Base-by-base conservation (phyloP, 345 rosid species). In the Syzygium oleosum region DNA sequence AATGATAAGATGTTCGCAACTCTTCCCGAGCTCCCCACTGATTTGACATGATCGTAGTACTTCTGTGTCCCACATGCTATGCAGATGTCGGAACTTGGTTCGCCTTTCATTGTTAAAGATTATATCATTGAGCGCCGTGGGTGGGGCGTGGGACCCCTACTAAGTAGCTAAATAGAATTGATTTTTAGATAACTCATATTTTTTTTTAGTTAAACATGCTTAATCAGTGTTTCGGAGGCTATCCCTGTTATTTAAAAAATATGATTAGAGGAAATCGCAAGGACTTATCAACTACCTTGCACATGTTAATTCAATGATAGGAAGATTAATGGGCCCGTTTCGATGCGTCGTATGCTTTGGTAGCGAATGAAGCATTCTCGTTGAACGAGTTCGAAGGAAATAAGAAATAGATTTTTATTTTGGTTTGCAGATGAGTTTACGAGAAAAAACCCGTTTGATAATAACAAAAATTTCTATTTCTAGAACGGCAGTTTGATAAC, bases 271-370 rank as follows among this genome's bases (percentile, higher is more conserved):
- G 2, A 68, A 34, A 34, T 7, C 5, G 25, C 14, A 34, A 6
- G 13, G 6, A 1, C 25, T 73, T 17, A 1, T 34, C 80, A 1
- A 5, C 46, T 19, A 3, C 7, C 12, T 7, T 19, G 1, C 14
- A 3, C 3, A 0, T 12, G 27, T 10, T 34, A 13, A 73, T 73
- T 73, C 14, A 0, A 73, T 73, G 25, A 34, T 73, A 0, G 13
- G 25, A 10, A 73, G 6, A 38, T 34, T 73, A 19, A 38, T 38
- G 12, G 49, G 49, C 80, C 1, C 1, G 2, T 34, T 34, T 3
- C 0, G 0, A 9, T 34, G 2, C 2, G 4, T 1, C 2, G 2
- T n/a, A n/a, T n/a, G n/a, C n/a, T n/a, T n/a, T n/a, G n/a, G n/a
- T n/a, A n/a, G n/a, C n/a, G n/a, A n/a, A n/a, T n/a, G n/a, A n/a